Percentiles rank a stretch among this genome's conserved stretches.
Evolutionary conservation across 2,329 filamentous ascomycete species (phyloP).

Genomic region (Lachnellula subtilissima): DNA sequence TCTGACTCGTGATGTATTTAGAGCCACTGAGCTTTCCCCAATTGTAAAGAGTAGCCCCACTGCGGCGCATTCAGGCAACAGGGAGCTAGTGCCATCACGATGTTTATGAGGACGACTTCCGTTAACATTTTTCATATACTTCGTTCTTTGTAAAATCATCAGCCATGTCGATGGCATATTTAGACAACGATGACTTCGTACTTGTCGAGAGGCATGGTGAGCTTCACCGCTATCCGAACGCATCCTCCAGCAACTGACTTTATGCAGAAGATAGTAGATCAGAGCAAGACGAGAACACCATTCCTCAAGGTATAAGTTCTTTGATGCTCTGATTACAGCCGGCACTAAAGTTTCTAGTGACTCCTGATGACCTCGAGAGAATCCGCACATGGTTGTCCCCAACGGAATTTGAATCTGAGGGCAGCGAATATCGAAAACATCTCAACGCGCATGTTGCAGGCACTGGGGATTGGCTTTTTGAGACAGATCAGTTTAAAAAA

Average conservation of each 20-base stretch:
- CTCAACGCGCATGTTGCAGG: constrained; percentile 1
- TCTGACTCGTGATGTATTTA: too few relatives aligned
- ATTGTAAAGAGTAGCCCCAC: too few relatives aligned
- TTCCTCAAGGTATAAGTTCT: background rate
- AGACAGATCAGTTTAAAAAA: background rate
- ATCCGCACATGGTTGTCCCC: constrained; percentile 1
- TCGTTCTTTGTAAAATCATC: too few relatives aligned
- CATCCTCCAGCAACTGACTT: background rate
- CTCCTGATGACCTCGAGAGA: background rate
- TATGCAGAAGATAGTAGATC: background rate
- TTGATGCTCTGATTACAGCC: background rate
- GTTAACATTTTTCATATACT: too few relatives aligned
- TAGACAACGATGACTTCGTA: background rate
- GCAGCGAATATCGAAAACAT: constrained; percentile 4
- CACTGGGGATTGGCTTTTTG: constrained; percentile 4
- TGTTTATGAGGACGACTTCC: too few relatives aligned
- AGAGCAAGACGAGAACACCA: background rate
- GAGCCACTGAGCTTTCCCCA: too few relatives aligned
- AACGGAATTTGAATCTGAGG: constrained; percentile 2
- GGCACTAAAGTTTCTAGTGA: background rate
- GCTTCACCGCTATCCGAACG: background rate
- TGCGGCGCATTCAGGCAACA: too few relatives aligned
- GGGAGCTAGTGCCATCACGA: too few relatives aligned
- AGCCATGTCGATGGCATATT: too few relatives aligned
- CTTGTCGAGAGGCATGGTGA: background rate